phyloP scores from a whole-genome alignment of 208 protist species.

The Leishmania amazonensis region DNA sequence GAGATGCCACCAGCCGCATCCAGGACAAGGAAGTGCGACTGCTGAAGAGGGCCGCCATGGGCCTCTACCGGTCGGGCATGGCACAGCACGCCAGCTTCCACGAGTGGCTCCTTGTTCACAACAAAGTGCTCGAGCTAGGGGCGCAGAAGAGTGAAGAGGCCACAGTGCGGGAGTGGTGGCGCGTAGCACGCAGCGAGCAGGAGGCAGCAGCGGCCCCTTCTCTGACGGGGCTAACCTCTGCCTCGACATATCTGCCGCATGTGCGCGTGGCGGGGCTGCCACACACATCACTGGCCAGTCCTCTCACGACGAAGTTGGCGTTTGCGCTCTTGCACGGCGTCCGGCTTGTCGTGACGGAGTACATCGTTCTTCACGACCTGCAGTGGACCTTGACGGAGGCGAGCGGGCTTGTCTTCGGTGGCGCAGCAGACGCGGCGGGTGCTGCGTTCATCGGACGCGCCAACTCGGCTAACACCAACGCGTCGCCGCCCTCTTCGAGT shows the following conservation, averaged over 20 bases:
- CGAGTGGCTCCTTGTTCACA: slow-evolving; percentile 35
- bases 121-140: background rate
- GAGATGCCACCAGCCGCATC: background rate
- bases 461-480: background rate
- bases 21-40: slow-evolving; percentile 4
- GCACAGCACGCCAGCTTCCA: slow-evolving; percentile 19
- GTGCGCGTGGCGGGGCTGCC: slow-evolving; percentile 21
- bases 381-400: background rate
- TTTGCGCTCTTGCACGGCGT: slow-evolving; percentile 15
- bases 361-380: slow-evolving; percentile 15
- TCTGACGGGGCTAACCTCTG: background rate
- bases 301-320: background rate
- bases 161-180: slow-evolving; percentile 25
- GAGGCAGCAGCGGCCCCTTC: background rate
- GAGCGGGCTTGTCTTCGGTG: background rate
- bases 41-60: slow-evolving; percentile 12
- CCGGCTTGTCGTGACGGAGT: slow-evolving; percentile 21
- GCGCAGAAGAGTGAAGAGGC: slow-evolving; percentile 10
- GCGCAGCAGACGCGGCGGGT: background rate
- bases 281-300: background rate
- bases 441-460: background rate
- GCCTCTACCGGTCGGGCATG: slow-evolving; percentile 11
- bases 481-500: background rate
- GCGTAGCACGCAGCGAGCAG: background rate
- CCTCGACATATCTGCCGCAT: background rate